phyloP scores from a whole-genome alignment of 768 basidiomycete species.

The Suillus paluster region DNA sequence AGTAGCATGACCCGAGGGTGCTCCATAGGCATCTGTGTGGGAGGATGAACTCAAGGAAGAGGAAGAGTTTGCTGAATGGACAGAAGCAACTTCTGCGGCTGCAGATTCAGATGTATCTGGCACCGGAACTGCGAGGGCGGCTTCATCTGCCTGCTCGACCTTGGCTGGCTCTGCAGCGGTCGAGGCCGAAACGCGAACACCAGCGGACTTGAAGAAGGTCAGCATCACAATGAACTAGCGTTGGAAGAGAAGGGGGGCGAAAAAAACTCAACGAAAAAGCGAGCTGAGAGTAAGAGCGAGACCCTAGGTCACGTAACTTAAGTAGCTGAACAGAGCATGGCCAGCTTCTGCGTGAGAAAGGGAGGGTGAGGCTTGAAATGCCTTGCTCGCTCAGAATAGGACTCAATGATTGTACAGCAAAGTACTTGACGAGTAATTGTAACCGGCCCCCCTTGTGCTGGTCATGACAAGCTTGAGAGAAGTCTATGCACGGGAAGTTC shows the following conservation, averaged over 20 bases:
- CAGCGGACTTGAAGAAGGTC: slow-evolving; percentile 28
- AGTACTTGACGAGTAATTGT: neutral
- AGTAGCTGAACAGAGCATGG: neutral
- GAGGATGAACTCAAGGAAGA: slow-evolving; percentile 22
- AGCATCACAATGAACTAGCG: slow-evolving; percentile 20
- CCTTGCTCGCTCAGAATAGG: slow-evolving; percentile 8
- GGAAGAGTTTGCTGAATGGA: neutral
- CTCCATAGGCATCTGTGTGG: slow-evolving; percentile 27
- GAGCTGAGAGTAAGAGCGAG: slow-evolving; percentile 9
- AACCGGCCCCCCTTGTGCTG: too few species aligned
- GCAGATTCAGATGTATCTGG: neutral
- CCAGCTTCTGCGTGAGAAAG: slow-evolving; percentile 35
- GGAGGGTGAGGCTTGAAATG: neutral
- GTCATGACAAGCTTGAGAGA: slow-evolving; percentile 3
- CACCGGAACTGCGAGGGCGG: slow-evolving; percentile 7
- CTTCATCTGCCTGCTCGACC: neutral
- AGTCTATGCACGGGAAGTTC: slow-evolving; percentile 1
- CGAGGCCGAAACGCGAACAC: slow-evolving; percentile 10
- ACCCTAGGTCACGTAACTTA: slow-evolving; percentile 32
- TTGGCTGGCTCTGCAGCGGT: slow-evolving; percentile 7
- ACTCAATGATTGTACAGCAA: neutral
- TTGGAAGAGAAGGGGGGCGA: neutral
- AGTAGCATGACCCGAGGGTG: slow-evolving; percentile 3
- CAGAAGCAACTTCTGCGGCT: neutral
- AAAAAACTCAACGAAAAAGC: slow-evolving; percentile 3